Evolutionary conservation across 1,139 yeast genomes (phyloP).

Genomic region (Debaryomycetaceae sp.): DNA sequence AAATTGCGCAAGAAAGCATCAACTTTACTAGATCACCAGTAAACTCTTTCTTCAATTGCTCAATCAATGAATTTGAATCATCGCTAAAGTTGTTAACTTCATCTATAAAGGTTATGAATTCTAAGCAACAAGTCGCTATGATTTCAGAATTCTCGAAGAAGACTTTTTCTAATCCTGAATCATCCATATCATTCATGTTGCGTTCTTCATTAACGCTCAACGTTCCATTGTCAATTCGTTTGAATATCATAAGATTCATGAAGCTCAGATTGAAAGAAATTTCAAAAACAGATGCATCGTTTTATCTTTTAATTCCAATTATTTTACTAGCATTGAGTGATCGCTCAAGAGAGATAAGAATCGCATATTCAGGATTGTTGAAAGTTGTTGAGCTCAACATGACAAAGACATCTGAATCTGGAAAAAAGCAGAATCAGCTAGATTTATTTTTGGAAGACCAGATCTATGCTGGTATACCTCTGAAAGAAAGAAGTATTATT

Average conservation of each 20-base stretch:
- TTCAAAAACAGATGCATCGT: slow-evolving; percentile 12
- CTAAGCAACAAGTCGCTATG: slow-evolving; percentile 11
- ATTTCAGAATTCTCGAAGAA: slow-evolving; percentile 18
- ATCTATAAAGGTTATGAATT: slow-evolving; percentile 18
- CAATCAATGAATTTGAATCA: slow-evolving; percentile 41
- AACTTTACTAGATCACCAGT: slow-evolving; percentile 20
- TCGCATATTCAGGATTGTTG: slow-evolving; percentile 22
- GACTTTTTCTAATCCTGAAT: slow-evolving; percentile 27
- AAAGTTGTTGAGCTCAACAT: slow-evolving; percentile 16
- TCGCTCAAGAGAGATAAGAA: slow-evolving; percentile 24
- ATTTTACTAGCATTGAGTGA: slow-evolving; percentile 35
- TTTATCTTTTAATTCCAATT: slow-evolving; percentile 37
- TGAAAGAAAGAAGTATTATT: slow-evolving; percentile 49
- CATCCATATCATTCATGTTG: slow-evolving; percentile 52
- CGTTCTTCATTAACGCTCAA: slow-evolving; percentile 55
- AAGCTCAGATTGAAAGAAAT: slow-evolving; percentile 31
- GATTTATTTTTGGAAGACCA: slow-evolving; percentile 37
- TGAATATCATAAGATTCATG: slow-evolving; percentile 41
- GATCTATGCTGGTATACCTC: slow-evolving; percentile 37
- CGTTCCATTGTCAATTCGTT: slow-evolving; percentile 55
- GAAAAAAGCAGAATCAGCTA: slow-evolving; percentile 17
- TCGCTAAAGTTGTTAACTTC: slow-evolving; percentile 39
- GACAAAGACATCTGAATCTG: slow-evolving; percentile 16
- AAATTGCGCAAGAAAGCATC: slow-evolving; percentile 7
- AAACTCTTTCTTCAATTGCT: slow-evolving; percentile 37